Percentiles rank a stretch among this genome's conserved stretches.
These are phyloP conservation scores for Hygrophorus russula DNA, from an alignment of 768 basidiomycete genomes.

Conservation along the genomic window DNA sequence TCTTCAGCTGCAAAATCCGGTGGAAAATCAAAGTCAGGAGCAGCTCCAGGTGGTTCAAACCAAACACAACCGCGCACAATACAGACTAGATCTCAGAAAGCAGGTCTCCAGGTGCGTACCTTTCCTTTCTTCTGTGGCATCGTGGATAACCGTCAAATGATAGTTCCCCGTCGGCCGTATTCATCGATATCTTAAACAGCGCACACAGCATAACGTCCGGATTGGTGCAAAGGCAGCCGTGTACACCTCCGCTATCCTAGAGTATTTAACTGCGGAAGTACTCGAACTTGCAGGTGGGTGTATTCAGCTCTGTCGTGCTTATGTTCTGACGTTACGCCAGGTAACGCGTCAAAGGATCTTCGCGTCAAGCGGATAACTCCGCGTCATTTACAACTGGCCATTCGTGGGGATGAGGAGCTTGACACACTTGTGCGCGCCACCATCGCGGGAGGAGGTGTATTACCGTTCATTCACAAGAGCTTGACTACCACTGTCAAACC, in stretches of 20 bases:
- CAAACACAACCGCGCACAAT: conserved; percentile 7
- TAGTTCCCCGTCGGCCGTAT: conserved; percentile 98
- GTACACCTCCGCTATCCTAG: conserved; percentile 91
- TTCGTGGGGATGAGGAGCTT: conserved; percentile 96
- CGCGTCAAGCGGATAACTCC: conserved; percentile 95
- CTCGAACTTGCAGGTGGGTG: conserved; percentile 84
- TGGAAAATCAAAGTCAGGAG: conserved; percentile 51
- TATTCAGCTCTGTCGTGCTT: neutral
- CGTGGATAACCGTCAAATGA: neutral
- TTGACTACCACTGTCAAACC: conserved; percentile 47
- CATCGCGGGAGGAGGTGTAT: conserved; percentile 81
- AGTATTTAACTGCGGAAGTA: conserved; percentile 95
- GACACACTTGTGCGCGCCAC: conserved; percentile 90
- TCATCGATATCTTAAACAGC: conserved; percentile 87
- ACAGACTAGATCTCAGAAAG: conserved; percentile 64
- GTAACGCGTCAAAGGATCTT: conserved; percentile 96
- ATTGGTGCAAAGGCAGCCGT: conserved; percentile 98
- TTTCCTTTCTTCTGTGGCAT: neutral
- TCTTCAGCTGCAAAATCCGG: conserved; percentile 42
- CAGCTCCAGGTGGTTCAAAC: conserved; percentile 32
- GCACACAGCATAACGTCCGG: conserved; percentile 87
- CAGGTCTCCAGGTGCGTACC: conserved; percentile 67
- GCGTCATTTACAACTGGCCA: conserved; percentile 90
- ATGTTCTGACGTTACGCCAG: conserved; percentile 28
- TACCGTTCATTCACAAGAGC: conserved; percentile 84